A percentile compares a stretch with the other conserved stretches of the same genome.
Evolutionary conservation across 768 basidiomycete species (phyloP).

Genomic region (Boletus eberwhitei): DNA sequence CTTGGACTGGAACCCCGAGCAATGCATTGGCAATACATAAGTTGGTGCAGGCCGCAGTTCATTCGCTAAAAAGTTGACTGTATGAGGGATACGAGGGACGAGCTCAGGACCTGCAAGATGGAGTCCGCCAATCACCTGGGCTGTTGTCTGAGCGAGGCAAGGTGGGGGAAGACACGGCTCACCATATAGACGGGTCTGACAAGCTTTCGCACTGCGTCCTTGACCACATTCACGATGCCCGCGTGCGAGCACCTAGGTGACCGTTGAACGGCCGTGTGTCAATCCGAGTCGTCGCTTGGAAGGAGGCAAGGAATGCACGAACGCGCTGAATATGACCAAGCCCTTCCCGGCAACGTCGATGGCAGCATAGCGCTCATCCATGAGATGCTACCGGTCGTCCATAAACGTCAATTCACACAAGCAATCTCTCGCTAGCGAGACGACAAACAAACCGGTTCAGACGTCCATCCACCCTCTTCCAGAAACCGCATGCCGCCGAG

Average conservation of each 20-base stretch:
- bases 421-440: background rate
- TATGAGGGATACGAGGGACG: conserved; percentile 58
- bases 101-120: conserved; percentile 78
- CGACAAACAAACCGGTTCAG: conserved; percentile 47
- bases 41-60: conserved; percentile 57
- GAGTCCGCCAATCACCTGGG: conserved; percentile 73
- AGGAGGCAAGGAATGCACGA: conserved; percentile 29
- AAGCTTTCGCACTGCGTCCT: conserved; percentile 61
- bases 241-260: conserved; percentile 63
- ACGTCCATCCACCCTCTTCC: conserved; percentile 41
- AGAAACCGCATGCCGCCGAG: conserved; percentile 65
- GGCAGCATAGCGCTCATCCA: conserved; percentile 79
- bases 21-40: conserved; percentile 82
- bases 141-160: background rate
- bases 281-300: background rate
- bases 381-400: conserved; percentile 50
- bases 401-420: background rate
- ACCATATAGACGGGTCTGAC: conserved; percentile 77
- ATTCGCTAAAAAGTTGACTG: conserved; percentile 67
- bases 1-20: conserved; percentile 76
- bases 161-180: background rate
- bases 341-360: conserved; percentile 82
- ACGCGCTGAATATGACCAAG: conserved; percentile 81
- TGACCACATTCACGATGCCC: conserved; percentile 81
- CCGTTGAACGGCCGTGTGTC: background rate